Conservation (phyloP, 2,329 filamentous ascomycete genomes). For the Verticillium alfalfae region DNA sequence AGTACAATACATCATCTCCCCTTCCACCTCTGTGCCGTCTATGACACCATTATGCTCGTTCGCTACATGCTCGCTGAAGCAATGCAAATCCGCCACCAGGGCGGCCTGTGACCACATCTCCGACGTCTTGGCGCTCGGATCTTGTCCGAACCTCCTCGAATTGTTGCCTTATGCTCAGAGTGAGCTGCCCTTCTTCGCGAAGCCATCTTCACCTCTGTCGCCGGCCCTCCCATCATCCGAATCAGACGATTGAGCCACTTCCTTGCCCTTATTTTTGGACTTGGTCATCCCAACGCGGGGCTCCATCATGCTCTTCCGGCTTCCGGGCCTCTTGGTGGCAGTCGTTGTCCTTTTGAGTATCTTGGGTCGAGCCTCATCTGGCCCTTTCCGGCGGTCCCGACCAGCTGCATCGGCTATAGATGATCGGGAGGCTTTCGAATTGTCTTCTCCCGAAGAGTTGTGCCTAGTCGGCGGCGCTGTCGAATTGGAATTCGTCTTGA, state of each 20-base stretch:
- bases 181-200: constrained; percentile 33
- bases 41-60: not conserved
- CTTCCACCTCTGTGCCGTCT: not conserved
- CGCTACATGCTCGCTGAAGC: not conserved
- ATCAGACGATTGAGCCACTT: constrained; percentile 27
- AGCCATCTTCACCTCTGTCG: constrained; percentile 19
- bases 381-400: constrained; percentile 17
- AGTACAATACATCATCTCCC: not conserved
- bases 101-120: not conserved
- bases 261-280: constrained; percentile 43
- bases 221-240: constrained; percentile 24
- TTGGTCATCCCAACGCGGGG: constrained; percentile 25
- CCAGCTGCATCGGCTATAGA: constrained; percentile 28
- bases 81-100: not conserved
- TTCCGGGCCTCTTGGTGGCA: constrained; percentile 24
- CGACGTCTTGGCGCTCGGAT: too few species aligned
- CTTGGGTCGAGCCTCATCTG: constrained; percentile 14
- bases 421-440: constrained; percentile 13
- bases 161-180: constrained; percentile 18
- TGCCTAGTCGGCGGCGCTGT: constrained; percentile 42
- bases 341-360: constrained; percentile 19
- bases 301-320: constrained; percentile 36
- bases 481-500: constrained; percentile 39
- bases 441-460: constrained; percentile 44
- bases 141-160: too few species aligned